phyloP scores from a whole-genome alignment of 352 stramenopile genomes.

The Phytophthora sojae region DNA sequence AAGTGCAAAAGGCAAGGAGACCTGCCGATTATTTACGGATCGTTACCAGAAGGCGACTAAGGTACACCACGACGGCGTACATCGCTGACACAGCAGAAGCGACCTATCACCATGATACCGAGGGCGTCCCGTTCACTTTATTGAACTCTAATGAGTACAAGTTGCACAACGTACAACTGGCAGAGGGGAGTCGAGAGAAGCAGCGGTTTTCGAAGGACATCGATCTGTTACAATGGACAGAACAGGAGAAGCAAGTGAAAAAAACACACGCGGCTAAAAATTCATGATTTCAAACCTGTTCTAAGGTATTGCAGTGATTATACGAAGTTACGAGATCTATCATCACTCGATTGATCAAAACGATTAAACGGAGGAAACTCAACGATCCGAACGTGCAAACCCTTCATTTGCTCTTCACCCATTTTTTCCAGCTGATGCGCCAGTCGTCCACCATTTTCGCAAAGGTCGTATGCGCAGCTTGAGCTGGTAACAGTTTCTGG shows the following conservation, averaged over 20 bases:
- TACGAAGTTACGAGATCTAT: too few species aligned
- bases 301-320: too few species aligned
- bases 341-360: too few species aligned
- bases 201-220: conserved; percentile 30
- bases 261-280: too few species aligned
- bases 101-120: conserved; percentile 1
- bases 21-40: conserved; percentile 8
- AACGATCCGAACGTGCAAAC: too few species aligned
- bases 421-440: too few species aligned
- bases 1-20: conserved; percentile 16
- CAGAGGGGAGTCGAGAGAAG: conserved; percentile 14
- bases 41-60: conserved; percentile 29
- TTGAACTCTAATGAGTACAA: conserved; percentile 10
- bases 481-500: too few species aligned
- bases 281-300: too few species aligned
- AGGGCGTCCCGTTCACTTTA: conserved; percentile 20
- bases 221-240: conserved; percentile 25
- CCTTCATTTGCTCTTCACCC: too few species aligned
- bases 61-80: conserved; percentile 26
- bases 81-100: conserved; percentile 14
- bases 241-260: conserved; percentile 2
- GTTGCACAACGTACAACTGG: not conserved
- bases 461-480: too few species aligned
- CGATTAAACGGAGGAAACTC: too few species aligned
- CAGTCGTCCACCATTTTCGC: too few species aligned